phyloP scores from a whole-genome alignment of 768 basidiomycete species.

The Mycena belliarum region DNA sequence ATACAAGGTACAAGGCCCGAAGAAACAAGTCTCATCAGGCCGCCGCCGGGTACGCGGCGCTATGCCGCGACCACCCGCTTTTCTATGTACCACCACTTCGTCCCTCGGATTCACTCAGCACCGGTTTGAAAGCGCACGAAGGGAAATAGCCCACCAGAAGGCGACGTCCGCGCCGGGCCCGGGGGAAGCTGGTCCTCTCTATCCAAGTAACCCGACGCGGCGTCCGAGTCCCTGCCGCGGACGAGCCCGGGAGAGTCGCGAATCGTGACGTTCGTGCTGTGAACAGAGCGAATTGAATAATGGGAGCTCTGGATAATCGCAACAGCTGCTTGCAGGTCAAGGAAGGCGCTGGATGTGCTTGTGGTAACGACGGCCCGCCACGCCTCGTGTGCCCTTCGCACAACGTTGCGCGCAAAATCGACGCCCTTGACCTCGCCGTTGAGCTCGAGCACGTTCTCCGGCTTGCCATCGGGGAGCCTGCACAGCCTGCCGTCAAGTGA shows the following conservation, averaged over 20 bases:
- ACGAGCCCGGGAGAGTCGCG: slow-evolving; percentile 51
- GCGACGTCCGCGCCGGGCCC: neutral
- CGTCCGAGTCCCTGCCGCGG: slow-evolving; percentile 37
- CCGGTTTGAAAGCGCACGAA: neutral
- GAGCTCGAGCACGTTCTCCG: slow-evolving; percentile 79
- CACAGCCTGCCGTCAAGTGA: slow-evolving; percentile 38
- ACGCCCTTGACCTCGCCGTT: slow-evolving; percentile 82
- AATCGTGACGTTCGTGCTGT: slow-evolving; percentile 61
- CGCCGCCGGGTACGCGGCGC: too few relatives aligned
- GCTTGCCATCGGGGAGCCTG: slow-evolving; percentile 72
- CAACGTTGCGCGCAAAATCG: slow-evolving; percentile 79
- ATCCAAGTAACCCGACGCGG: neutral
- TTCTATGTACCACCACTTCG: slow-evolving; percentile 17
- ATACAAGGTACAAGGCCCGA: too few relatives aligned
- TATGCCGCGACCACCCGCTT: neutral
- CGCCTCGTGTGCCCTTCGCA: slow-evolving; percentile 79
- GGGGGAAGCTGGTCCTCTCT: too few relatives aligned
- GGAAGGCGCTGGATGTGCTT: neutral
- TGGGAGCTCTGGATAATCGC: too few relatives aligned
- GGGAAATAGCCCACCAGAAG: slow-evolving; percentile 2
- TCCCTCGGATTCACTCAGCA: neutral
- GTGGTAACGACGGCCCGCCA: slow-evolving; percentile 66
- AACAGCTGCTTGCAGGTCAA: slow-evolving; percentile 14
- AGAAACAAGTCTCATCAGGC: too few relatives aligned
- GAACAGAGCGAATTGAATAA: too few relatives aligned